Evolutionary conservation across 2,329 filamentous ascomycete genomes (phyloP).

Genomic region (Sporothrix protearum): DNA sequence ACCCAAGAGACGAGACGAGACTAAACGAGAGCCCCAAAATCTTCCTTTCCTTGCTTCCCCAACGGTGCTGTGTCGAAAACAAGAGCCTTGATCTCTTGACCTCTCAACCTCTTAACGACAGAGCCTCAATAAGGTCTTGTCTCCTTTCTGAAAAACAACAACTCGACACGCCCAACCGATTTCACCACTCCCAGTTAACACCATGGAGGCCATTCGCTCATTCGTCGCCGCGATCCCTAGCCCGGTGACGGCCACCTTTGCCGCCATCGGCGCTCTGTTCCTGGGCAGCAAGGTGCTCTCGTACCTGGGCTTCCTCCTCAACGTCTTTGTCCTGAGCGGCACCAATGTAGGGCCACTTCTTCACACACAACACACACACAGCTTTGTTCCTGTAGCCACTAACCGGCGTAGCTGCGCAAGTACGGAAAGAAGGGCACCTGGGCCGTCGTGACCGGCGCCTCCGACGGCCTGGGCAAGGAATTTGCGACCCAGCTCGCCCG

Average conservation of each 20-base stretch:
- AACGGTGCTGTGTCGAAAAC: neutral
- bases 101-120: neutral
- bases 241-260: constrained; percentile 43
- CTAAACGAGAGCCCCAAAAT: neutral
- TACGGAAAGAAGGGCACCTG: constrained; percentile 91
- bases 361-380: too few species aligned
- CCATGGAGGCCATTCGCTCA: constrained; percentile 37
- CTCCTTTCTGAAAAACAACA: neutral
- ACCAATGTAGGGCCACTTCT: constrained; percentile 52
- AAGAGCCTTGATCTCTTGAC: too few species aligned
- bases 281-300: constrained; percentile 55
- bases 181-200: neutral
- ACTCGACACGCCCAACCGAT: neutral
- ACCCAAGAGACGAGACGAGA: too few species aligned
- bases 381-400: too few species aligned
- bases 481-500: constrained; percentile 84
- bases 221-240: constrained; percentile 43
- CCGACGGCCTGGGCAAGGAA: constrained; percentile 95
- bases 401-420: constrained; percentile 65
- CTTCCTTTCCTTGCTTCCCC: neutral
- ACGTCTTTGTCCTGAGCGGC: constrained; percentile 64
- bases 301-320: constrained; percentile 60
- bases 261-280: constrained; percentile 57
- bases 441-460: constrained; percentile 92
- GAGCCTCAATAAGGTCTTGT: neutral